phyloP scores from a whole-genome alignment of 768 basidiomycete species.

The Russula foetens region DNA sequence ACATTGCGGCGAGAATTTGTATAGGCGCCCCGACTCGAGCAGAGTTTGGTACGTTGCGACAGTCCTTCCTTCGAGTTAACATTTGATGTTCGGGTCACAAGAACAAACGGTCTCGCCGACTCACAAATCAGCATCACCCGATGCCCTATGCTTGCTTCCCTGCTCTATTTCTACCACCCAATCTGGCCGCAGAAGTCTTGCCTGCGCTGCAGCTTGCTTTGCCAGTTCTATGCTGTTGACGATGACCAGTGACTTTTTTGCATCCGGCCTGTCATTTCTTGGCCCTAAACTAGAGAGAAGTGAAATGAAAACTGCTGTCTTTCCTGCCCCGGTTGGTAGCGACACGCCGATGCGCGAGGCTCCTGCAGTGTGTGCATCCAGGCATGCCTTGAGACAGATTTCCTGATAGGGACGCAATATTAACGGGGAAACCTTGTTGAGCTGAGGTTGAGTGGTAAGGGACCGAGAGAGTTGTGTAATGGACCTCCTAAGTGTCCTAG shows the following conservation, averaged over 20 bases:
- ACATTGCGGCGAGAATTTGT: conserved; percentile 61
- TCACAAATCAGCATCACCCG: conserved; percentile 80
- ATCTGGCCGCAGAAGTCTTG: conserved; percentile 52
- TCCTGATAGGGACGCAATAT: conserved; percentile 84
- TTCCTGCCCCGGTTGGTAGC: conserved; percentile 76
- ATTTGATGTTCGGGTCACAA: background rate
- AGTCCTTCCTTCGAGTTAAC: conserved; percentile 48
- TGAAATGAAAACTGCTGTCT: conserved; percentile 88
- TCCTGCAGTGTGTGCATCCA: conserved; percentile 61
- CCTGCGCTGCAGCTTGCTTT: conserved; percentile 73
- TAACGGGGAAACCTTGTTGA: conserved; percentile 20
- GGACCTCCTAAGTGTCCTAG: no score
- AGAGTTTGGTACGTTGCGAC: conserved; percentile 89
- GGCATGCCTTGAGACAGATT: conserved; percentile 68
- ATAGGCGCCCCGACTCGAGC: conserved; percentile 49
- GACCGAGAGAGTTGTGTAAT: background rate
- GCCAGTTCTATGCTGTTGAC: conserved; percentile 90
- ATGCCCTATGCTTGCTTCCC: conserved; percentile 62
- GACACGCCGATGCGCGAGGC: conserved; percentile 73
- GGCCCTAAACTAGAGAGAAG: conserved; percentile 59
- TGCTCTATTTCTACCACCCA: conserved; percentile 92
- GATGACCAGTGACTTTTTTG: conserved; percentile 63
- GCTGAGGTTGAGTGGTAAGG: background rate
- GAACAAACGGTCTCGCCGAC: conserved; percentile 22
- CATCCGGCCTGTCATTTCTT: conserved; percentile 30